Evolutionary conservation across 805 yeast genomes (phyloP), one percentile per base, ranked within the genome.

Genomic region (Wickerhamiella dianesei): DNA sequence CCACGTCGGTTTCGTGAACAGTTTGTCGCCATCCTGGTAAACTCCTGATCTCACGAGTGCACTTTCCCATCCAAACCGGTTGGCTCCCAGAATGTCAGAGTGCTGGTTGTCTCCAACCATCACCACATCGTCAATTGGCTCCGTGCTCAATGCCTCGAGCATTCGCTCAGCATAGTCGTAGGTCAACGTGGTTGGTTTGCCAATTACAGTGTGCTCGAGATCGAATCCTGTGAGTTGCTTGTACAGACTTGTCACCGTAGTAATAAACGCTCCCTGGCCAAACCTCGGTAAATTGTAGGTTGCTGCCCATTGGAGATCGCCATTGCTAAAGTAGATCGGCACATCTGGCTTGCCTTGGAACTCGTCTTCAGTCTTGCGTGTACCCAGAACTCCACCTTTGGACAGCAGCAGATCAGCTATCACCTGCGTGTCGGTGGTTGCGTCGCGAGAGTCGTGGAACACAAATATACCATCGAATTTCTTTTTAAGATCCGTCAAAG

Each of bases 71-170:
- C 96, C 95, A 59, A 80, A 79, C 44, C 69, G 67, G 56, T 82
- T 80, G 4, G 95, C 98, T 0, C 98, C 98, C 47, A 73, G 72
- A 46, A 92, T 92, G 61, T 92, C 98, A 44, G 87, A 76, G 22
- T 80, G 92, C 3, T 96, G 97, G 62, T 92, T 92, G 64, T 92
- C 98, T 22, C 98, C 98, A 35, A 92, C 85, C 98, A 92, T 92
- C 65, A 72, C 88, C 1, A 92, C 81, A n/a, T 72, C 64, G 35
- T 69, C 66, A 55, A 82, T 44, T 12, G 42, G 43, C 18, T 44
- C 17, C 35, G 44, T 37, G n/a, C 56, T 53, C 95, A 95, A 85
- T 46, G 68, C 68, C 29, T 77, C 70, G 54, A 86, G 71, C 25
- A 85, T 82, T 63, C 81, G 81, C 60, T 80, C 80, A 48, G 95